Evolutionary conservation across 495 filamentous ascomycete genomes (phyloP).

Genomic region (Chaetomium cochliodes): DNA sequence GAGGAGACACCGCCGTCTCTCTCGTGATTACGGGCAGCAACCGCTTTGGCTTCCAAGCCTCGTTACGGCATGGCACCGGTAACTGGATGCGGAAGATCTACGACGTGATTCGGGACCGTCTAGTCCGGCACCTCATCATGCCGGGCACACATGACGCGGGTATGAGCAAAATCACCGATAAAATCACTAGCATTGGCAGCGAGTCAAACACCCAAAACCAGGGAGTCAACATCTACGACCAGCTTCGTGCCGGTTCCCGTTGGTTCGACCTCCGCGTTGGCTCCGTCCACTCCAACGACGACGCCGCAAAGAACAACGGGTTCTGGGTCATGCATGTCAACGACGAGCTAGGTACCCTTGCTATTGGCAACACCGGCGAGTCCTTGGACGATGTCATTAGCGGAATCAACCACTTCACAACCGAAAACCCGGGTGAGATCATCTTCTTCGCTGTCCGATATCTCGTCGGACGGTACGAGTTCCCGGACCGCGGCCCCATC

Average conservation of each 20-base stretch:
- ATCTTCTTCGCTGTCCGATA: slow-evolving; percentile 36
- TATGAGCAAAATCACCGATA: slow-evolving; percentile 31
- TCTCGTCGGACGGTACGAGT: slow-evolving; percentile 25
- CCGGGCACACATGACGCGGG: slow-evolving; percentile 36
- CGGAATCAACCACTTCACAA: slow-evolving; percentile 38
- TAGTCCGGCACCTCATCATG: slow-evolving; percentile 34
- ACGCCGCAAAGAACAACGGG: slow-evolving; percentile 19
- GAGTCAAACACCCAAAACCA: slow-evolving; percentile 35
- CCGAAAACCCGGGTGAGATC: slow-evolving; percentile 36
- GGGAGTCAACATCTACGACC: slow-evolving; percentile 32
- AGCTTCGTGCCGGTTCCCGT: slow-evolving; percentile 32
- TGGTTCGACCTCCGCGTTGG: slow-evolving; percentile 37
- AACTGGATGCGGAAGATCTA: slow-evolving; percentile 38
- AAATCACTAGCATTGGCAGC: slow-evolving; percentile 25
- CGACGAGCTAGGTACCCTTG: slow-evolving; percentile 19
- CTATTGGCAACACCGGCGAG: slow-evolving; percentile 32
- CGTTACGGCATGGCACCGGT: slow-evolving; percentile 31
- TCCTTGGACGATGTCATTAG: slow-evolving; percentile 32
- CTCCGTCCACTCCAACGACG: slow-evolving; percentile 20
- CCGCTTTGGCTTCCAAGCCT: slow-evolving; percentile 30
- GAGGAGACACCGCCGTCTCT: slow-evolving; percentile 29
- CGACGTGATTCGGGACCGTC: slow-evolving; percentile 31
- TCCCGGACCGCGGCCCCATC: slow-evolving; percentile 29
- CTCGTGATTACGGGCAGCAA: slow-evolving; percentile 34
- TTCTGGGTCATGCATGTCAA: slow-evolving; percentile 30